A percentile compares a stretch with the other conserved stretches of the same genome.
These are phyloP conservation scores for Mycosphaerella sp. DNA, from an alignment of 2,329 filamentous ascomycete species.

Conservation along the genomic window DNA sequence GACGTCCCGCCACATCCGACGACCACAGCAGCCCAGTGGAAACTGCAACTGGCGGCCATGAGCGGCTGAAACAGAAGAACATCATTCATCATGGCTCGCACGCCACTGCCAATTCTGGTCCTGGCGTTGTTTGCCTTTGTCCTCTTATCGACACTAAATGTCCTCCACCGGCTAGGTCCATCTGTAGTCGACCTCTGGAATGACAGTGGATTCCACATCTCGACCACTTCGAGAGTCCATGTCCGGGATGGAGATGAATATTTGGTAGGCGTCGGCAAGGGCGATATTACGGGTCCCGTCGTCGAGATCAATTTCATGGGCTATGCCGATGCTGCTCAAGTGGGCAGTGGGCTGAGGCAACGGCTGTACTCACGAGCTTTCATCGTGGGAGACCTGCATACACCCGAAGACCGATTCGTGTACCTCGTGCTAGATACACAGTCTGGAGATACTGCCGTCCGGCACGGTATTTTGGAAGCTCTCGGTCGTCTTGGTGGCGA, in stretches of 20 bases:
- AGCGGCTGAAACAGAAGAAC: not conserved
- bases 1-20: not conserved
- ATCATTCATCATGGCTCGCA: constrained; percentile 14
- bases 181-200: constrained; percentile 14
- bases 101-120: constrained; percentile 16
- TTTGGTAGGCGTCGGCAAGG: constrained; percentile 62
- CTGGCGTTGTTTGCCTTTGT: constrained; percentile 17
- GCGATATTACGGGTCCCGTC: constrained; percentile 71
- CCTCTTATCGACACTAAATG: constrained; percentile 16
- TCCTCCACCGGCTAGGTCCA: constrained; percentile 17
- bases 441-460: constrained; percentile 80
- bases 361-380: constrained; percentile 85
- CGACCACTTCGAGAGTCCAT: not conserved
- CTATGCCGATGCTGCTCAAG: constrained; percentile 78
- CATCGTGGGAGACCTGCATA: constrained; percentile 65
- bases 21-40: not conserved
- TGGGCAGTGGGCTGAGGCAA: constrained; percentile 78
- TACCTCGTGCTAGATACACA: constrained; percentile 85
- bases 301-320: constrained; percentile 89
- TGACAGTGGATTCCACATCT: not conserved
- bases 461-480: constrained; percentile 77
- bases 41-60: not conserved
- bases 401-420: constrained; percentile 65
- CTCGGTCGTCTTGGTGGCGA: constrained; percentile 62
- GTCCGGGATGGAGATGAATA: constrained; percentile 38